A percentile compares a stretch with the other conserved stretches of the same genome.
phyloP scores from a whole-genome alignment of 768 basidiomycete genomes.

The Lactarius evosmus region DNA sequence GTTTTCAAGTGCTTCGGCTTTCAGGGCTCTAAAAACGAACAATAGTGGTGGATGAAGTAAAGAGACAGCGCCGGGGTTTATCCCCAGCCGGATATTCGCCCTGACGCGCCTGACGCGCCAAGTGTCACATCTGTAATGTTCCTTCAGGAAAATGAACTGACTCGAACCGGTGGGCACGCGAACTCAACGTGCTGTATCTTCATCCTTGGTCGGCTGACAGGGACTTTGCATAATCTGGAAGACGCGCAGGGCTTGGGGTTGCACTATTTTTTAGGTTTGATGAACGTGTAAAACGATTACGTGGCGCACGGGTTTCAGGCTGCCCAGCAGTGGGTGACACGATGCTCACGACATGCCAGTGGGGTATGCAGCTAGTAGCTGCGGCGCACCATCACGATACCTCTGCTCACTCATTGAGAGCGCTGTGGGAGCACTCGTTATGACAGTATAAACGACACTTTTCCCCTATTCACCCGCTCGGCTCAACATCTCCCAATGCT shows the following conservation, averaged over 20 bases:
- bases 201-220: not conserved
- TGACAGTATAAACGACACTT: too few species aligned
- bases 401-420: too few species aligned
- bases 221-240: not conserved
- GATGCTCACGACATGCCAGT: too few species aligned
- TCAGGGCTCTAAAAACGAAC: not conserved
- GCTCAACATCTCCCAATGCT: too few species aligned
- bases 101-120: not conserved
- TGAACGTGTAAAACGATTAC: not conserved
- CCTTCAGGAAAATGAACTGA: not conserved
- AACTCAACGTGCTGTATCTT: not conserved
- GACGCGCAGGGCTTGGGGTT: not conserved
- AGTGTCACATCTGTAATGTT: not conserved
- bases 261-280: not conserved
- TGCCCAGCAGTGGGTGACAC: not conserved
- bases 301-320: not conserved
- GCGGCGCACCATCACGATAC: too few species aligned
- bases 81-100: not conserved
- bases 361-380: too few species aligned
- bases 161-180: not conserved
- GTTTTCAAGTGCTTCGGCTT: not conserved
- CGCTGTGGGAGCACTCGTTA: too few species aligned
- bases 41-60: too few species aligned
- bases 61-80: not conserved
- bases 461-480: too few species aligned